Conservation (phyloP, 495 filamentous ascomycete genomes). For the Daldinia concentrica region DNA sequence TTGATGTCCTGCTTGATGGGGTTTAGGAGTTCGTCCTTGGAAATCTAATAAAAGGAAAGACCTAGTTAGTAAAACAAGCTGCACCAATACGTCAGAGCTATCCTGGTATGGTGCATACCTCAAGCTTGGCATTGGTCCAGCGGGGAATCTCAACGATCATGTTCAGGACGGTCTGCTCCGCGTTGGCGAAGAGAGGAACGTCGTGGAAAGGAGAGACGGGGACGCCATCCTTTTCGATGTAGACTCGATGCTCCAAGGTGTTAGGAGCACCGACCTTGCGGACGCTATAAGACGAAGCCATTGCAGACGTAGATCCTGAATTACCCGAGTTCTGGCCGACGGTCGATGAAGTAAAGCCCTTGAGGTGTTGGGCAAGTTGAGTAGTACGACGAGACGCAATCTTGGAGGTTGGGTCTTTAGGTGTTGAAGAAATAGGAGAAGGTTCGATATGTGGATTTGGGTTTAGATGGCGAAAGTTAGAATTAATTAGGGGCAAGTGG, state of each 20-base stretch:
- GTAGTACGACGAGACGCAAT: slow-evolving; percentile 59
- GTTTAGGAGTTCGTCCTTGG: slow-evolving; percentile 95
- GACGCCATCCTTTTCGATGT: slow-evolving; percentile 95
- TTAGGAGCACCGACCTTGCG: slow-evolving; percentile 89
- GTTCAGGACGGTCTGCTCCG: slow-evolving; percentile 92
- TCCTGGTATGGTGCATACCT: slow-evolving; percentile 66
- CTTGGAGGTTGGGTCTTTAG: slow-evolving; percentile 43
- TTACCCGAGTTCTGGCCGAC: slow-evolving; percentile 26
- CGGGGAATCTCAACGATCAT: slow-evolving; percentile 99
- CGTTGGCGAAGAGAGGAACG: slow-evolving; percentile 95
- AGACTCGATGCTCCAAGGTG: slow-evolving; percentile 97
- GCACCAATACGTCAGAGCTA: slow-evolving; percentile 16
- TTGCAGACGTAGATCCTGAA: slow-evolving; percentile 57
- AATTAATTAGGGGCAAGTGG: slow-evolving; percentile 40
- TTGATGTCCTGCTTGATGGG: slow-evolving; percentile 94
- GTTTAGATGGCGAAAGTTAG: slow-evolving; percentile 38
- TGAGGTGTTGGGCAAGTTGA: slow-evolving; percentile 67
- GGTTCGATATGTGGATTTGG: slow-evolving; percentile 30
- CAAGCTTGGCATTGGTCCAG: slow-evolving; percentile 99
- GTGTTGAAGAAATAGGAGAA: slow-evolving; percentile 48
- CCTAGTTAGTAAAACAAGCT: slow-evolving; percentile 22
- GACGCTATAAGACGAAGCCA: slow-evolving; percentile 69
- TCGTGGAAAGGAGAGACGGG: slow-evolving; percentile 98
- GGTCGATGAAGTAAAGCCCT: slow-evolving; percentile 47
- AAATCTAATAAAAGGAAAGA: slow-evolving; percentile 70